These are phyloP conservation scores for Paradendryphiella salina DNA, from an alignment of 2,329 filamentous ascomycete species.

Conservation along the genomic window DNA sequence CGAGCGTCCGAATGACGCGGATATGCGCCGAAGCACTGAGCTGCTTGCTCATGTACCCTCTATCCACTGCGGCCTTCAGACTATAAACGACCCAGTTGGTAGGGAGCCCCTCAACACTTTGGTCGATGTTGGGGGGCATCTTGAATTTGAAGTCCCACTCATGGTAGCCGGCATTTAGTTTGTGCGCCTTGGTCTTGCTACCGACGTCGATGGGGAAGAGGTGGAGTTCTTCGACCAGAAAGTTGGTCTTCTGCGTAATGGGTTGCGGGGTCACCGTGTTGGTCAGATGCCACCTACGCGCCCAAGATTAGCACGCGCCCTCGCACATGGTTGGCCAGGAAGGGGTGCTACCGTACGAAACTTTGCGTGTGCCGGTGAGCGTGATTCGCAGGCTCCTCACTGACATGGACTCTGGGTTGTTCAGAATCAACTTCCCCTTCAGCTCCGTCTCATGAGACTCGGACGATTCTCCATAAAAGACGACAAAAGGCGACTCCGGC, in stretches of 20 bases:
- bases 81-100: conserved; percentile 89
- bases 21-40: conserved; percentile 72
- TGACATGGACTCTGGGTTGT: conserved; percentile 52
- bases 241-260: conserved; percentile 53
- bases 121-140: conserved; percentile 59
- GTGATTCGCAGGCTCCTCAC: conserved; percentile 53
- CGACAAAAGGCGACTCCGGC: conserved; percentile 54
- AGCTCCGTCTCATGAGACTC: conserved; percentile 52
- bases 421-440: conserved; percentile 52
- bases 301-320: conserved; percentile 17
- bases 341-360: conserved; percentile 44
- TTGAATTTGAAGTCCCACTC: conserved; percentile 57
- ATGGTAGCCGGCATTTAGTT: conserved; percentile 54
- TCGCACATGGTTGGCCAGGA: neutral
- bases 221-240: conserved; percentile 51
- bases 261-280: conserved; percentile 49
- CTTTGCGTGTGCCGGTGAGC: conserved; percentile 54
- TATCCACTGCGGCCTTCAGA: conserved; percentile 83
- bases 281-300: conserved; percentile 42
- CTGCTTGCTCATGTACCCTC: conserved; percentile 88
- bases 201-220: conserved; percentile 50
- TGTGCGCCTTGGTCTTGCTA: conserved; percentile 49
- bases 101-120: conserved; percentile 87
- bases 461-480: conserved; percentile 54
- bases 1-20: conserved; percentile 54